phyloP scores from a whole-genome alignment of 106 monocot species.

The Acanthochlamys bracteata region DNA sequence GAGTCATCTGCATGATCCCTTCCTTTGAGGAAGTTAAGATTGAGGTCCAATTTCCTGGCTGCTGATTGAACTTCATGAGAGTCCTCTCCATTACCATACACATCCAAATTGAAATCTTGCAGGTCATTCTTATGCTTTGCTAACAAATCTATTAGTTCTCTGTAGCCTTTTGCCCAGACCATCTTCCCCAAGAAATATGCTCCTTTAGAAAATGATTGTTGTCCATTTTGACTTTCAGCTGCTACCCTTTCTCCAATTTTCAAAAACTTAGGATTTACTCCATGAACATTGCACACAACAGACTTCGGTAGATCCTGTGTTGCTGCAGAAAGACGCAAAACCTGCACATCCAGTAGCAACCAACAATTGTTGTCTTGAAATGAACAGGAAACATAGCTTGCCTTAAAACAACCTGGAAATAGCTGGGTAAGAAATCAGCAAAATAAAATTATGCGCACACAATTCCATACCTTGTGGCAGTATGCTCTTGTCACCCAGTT shows the following conservation, averaged over 20 bases:
- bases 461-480: conserved; percentile 72
- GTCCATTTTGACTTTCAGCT: conserved; percentile 52
- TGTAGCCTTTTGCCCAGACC: conserved; percentile 99
- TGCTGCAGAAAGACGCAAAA: conserved; percentile 93
- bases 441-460: background rate
- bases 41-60: conserved; percentile 70
- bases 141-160: conserved; percentile 77
- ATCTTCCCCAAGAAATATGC: conserved; percentile 98
- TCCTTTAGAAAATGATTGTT: conserved; percentile 74
- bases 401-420: background rate
- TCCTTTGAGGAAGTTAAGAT: conserved; percentile 85
- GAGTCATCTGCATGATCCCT: conserved; percentile 98
- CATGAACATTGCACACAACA: conserved; percentile 91
- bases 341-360: conserved; percentile 30
- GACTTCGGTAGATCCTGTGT: conserved; percentile 97
- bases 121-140: conserved; percentile 77
- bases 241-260: conserved; percentile 74
- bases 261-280: conserved; percentile 95
- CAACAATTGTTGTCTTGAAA: background rate
- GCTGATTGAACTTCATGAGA: conserved; percentile 78
- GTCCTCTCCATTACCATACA: conserved; percentile 97
- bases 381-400: background rate
- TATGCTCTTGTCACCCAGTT: conserved; percentile 81
- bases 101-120: conserved; percentile 68
- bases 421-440: background rate